Base-by-base conservation (phyloP, 495 filamentous ascomycete species). In the Ramalina peruviana region DNA sequence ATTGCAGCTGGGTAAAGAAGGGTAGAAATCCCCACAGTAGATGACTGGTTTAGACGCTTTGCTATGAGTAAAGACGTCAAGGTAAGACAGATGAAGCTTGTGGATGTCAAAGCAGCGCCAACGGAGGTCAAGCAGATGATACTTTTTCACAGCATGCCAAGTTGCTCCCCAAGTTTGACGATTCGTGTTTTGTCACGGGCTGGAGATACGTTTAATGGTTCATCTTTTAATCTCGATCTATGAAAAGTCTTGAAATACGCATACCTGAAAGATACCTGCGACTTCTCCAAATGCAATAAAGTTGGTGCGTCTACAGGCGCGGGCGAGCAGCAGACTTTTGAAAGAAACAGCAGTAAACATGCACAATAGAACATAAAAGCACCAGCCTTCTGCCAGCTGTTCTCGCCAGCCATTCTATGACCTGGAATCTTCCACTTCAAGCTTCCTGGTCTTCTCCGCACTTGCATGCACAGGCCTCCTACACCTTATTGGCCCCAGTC, bases 171-270 rank as follows among this genome's bases (percentile, higher is more conserved):
- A 33, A 33, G 5, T 33, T 33, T 33, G 30, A 33, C 30, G 30
- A 33, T 10, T 33, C 30, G 2, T 2, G 0, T 7, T 7, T 23
- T 15, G 15, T n/a, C 6, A 41, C 6, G 0, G 6, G 12, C 3
- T 16, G 15, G 15, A 19, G 40, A n/a, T 33, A 37, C 4, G 25
- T 7, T 25, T 19, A 42, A 39, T 20, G 11, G 48, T 40, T 6
- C 13, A 10, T 42, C 16, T 37, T 48, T 48, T 55, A 36, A 52
- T 50, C 50, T 47, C 43, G 39, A 51, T 56, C 50, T 59, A 54
- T 53, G 52, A 36, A 46, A 59, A 19, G 33, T 38, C 37, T 37
- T 44, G 36, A 43, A 25, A 51, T 40, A 27, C 38, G 26, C 40
- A 45, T 30, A 20, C 30, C 33, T 39, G 43, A 12, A 41, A 25